Base-by-base conservation (phyloP, 2,329 filamentous ascomycete species). In the Penicillium nordicum region DNA sequence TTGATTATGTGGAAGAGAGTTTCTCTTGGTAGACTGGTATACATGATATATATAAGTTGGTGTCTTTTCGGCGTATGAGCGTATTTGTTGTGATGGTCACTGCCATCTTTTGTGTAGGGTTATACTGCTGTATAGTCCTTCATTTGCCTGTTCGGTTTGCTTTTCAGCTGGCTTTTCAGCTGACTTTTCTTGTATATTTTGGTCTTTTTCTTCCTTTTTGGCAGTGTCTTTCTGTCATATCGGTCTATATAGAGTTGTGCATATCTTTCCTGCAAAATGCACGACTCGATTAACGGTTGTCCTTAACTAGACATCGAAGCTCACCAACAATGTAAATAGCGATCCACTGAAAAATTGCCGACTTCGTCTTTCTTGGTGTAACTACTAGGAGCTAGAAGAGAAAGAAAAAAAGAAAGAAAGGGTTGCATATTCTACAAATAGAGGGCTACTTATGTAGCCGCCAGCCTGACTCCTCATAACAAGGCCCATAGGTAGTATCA, bases 1-100 rank as follows among this genome's bases (percentile, higher is more conserved):
- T 92, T 16, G 88, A 92, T 69, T 90, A 90, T 67, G 78, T 89
- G 11, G 89, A 92, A 73, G 89, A 93, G 76, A 86, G 84, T 59
- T 93, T 93, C 64, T 74, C 76, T 8, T 79, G 79, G 79, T 72
- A 75, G 48, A 46, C 9, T 12, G 11, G 14, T 34, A 21, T 44
- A 23, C 1, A 12, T 29, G 30, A 34, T 44, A 14, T n/a, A 11
- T 40, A 40, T 45, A 30, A 4, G 25, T 34, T 18, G 14, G 21
- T 55, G 32, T 29, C 27, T 23, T 21, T 51, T 36, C 37, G 41
- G 53, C 36, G 36, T 43, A 41, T 44, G 48, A 45, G 42, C 41
- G 48, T 46, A n/a, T 44, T 51, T 36, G 18, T 27, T 37, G 9
- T 46, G 41, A 9, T 32, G 34, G 36, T 42, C 34, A 21, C 25